Percentiles rank a stretch among this genome's conserved stretches.
Conservation (phyloP, 176 grass and related monocot genomes). For the Triticum timopheevii region DNA sequence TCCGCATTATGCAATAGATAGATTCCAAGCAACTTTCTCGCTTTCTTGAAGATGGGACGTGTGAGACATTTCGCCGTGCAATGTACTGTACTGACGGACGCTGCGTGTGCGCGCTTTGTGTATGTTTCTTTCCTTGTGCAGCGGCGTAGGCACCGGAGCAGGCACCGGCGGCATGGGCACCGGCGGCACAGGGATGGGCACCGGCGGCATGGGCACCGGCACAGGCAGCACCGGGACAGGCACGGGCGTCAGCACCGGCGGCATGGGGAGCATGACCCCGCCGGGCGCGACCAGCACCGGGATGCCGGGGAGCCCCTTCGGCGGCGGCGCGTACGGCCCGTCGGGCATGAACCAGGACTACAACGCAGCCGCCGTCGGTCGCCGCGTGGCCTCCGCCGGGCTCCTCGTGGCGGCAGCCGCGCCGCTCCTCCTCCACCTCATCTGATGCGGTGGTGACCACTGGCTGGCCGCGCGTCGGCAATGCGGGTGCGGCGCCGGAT, state of each 20-base stretch:
- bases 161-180: background rate
- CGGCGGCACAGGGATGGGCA: background rate
- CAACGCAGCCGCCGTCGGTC: slow-evolving; percentile 5
- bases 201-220: background rate
- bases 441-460: background rate
- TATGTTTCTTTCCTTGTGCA: background rate
- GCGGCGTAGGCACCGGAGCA: slow-evolving; percentile 1
- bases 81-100: background rate
- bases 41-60: background rate
- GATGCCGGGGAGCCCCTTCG: slow-evolving; percentile 33
- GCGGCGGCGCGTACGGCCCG: slow-evolving; percentile 45
- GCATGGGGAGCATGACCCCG: background rate
- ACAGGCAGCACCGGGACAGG: background rate
- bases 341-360: slow-evolving; percentile 24
- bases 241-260: background rate
- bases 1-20: background rate
- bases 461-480: background rate
- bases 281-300: slow-evolving; percentile 6
- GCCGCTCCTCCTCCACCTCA: background rate
- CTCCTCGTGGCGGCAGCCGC: slow-evolving; percentile 2
- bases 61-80: background rate
- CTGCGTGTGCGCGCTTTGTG: background rate
- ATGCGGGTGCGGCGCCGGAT: background rate
- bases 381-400: background rate
- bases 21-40: background rate